Evolutionary conservation across 1,284 basidiomycete species (phyloP).

Genomic region (Sphaerobolus stellatus): DNA sequence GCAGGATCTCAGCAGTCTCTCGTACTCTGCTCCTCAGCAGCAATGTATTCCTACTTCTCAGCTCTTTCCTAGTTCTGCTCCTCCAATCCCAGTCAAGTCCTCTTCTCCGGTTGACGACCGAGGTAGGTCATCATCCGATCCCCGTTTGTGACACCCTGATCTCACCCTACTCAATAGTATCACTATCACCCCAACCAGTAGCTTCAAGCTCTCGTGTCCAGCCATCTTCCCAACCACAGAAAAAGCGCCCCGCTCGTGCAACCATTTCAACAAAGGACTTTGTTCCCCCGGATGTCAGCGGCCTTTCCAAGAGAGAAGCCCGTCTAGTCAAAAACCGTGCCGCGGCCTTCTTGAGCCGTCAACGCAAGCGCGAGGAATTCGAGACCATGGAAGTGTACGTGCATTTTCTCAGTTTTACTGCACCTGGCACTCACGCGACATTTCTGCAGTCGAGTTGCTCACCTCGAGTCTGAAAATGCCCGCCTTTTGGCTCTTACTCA

Average conservation of each 20-base stretch:
- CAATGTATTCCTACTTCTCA: conserved; percentile 11
- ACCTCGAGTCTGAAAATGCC: conserved; percentile 77
- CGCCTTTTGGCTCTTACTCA: conserved; percentile 56
- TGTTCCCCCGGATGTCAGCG: conserved; percentile 83
- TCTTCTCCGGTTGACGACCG: conserved; percentile 1
- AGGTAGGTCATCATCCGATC: no score
- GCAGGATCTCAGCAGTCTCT: conserved; percentile 5
- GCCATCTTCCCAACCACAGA: not conserved
- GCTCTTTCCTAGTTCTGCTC: conserved; percentile 1
- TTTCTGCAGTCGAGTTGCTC: conserved; percentile 58
- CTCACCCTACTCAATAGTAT: not conserved
- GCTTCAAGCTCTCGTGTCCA: not conserved
- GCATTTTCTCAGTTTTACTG: conserved; percentile 25
- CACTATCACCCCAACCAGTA: not conserved
- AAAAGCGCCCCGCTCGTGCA: conserved; percentile 39
- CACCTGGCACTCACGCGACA: conserved; percentile 10
- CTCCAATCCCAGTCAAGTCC: not conserved
- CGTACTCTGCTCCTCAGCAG: not conserved
- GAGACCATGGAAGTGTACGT: conserved; percentile 84
- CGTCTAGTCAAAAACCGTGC: conserved; percentile 89
- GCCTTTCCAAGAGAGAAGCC: conserved; percentile 86
- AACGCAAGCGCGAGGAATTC: conserved; percentile 90
- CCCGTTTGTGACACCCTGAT: not conserved
- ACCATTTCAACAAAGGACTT: conserved; percentile 76
- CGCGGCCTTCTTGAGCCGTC: conserved; percentile 85